Percentiles rank a stretch among this genome's conserved stretches.
Evolutionary conservation across 805 yeast genomes (phyloP).

Genomic region (Barnettozyma botsteinii): DNA sequence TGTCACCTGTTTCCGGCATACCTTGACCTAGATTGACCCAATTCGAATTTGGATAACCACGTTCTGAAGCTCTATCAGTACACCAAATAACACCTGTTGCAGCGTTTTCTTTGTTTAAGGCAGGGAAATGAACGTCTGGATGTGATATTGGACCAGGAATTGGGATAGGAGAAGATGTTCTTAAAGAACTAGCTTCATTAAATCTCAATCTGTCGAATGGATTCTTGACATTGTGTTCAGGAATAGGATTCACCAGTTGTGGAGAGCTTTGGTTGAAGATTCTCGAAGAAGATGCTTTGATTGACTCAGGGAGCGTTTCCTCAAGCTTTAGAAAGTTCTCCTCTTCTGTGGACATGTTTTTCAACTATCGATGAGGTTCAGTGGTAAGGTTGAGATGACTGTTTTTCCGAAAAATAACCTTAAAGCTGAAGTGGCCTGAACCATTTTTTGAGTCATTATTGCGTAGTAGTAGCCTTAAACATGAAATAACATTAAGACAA

Average conservation of each 20-base stretch:
- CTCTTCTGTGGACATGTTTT: no score
- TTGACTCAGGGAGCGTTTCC: constrained; percentile 24
- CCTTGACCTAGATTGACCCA: constrained; percentile 66
- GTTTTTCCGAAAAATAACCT: no score
- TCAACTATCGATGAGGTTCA: no score
- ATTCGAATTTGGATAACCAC: constrained; percentile 37
- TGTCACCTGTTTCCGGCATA: constrained; percentile 57
- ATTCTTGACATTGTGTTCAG: constrained; percentile 5
- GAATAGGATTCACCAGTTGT: constrained; percentile 6
- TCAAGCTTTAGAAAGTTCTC: constrained; percentile 22
- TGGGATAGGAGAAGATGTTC: constrained; percentile 41
- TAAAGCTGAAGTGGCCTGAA: no score
- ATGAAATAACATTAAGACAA: no score
- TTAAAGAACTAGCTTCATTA: constrained; percentile 4
- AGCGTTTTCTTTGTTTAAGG: constrained; percentile 51
- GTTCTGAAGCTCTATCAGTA: constrained; percentile 53
- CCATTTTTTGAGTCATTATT: no score
- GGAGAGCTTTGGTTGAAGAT: constrained; percentile 16
- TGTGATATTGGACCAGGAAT: constrained; percentile 41
- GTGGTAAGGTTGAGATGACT: no score
- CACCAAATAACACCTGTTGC: constrained; percentile 64
- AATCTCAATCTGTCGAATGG: constrained; percentile 5
- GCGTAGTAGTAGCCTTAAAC: no score
- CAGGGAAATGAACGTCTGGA: constrained; percentile 46
- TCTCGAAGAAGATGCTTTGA: constrained; percentile 22